Evolutionary conservation across 208 protist genomes (phyloP).

Genomic region (Wallacemonas sp.): DNA sequence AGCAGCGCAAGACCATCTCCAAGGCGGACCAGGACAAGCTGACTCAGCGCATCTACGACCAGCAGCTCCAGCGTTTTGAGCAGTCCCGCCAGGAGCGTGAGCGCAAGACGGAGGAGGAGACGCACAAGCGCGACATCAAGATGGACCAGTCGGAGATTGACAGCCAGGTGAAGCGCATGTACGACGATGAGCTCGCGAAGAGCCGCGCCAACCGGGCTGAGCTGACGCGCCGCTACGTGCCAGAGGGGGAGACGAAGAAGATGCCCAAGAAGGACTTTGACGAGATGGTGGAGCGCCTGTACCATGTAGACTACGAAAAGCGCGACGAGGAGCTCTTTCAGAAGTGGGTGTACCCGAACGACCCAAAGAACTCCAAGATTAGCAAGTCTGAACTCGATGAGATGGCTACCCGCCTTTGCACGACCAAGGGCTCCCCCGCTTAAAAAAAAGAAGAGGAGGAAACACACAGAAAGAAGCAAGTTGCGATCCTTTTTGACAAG

Average conservation of each 20-base stretch:
- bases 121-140: conserved; percentile 67
- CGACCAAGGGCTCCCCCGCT: conserved; percentile 29
- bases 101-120: conserved; percentile 52
- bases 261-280: conserved; percentile 67
- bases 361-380: conserved; percentile 71
- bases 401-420: conserved; percentile 80
- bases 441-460: not conserved
- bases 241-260: conserved; percentile 57
- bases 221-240: conserved; percentile 58
- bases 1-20: conserved; percentile 42
- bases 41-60: conserved; percentile 76
- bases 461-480: not conserved
- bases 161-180: conserved; percentile 80
- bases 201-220: conserved; percentile 47
- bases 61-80: conserved; percentile 75
- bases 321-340: conserved; percentile 83
- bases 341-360: conserved; percentile 87
- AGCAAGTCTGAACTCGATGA: conserved; percentile 47
- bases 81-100: conserved; percentile 56
- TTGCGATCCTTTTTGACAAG: no score
- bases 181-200: conserved; percentile 67
- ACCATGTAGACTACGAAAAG: conserved; percentile 75
- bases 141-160: conserved; percentile 65
- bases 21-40: conserved; percentile 60
- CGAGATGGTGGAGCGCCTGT: conserved; percentile 71